Percentiles rank a stretch among this genome's conserved stretches.
Conservation (phyloP, 345 rosid species). For the Aegle marmelos region DNA sequence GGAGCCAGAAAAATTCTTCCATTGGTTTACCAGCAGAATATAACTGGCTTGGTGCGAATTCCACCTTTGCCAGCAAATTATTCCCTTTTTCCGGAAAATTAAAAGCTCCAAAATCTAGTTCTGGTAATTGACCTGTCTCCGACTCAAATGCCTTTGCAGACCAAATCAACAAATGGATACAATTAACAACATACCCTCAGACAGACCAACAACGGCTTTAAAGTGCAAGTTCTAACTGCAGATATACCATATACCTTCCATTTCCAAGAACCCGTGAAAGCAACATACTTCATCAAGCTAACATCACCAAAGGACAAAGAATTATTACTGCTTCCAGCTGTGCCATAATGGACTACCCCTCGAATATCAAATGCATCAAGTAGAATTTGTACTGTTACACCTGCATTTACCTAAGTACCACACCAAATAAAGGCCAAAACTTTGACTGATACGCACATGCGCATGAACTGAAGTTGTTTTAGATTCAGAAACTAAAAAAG, state of each 20-base stretch:
- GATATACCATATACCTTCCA: conserved; percentile 25
- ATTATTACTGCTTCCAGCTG: conserved; percentile 29
- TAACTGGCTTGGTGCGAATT: conserved; percentile 27
- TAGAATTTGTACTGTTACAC: conserved; percentile 30
- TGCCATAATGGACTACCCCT: conserved; percentile 39
- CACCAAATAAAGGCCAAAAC: background rate
- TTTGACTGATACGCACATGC: no score
- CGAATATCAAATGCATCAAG: conserved; percentile 19
- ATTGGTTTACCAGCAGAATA: conserved; percentile 21
- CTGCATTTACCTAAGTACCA: conserved; percentile 25
- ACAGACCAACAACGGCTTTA: background rate
- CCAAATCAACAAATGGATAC: background rate
- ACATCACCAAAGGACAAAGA: conserved; percentile 33
- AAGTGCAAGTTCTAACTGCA: no score
- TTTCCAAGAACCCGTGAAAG: conserved; percentile 34
- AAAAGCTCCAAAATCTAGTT: conserved; percentile 33
- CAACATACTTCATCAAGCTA: conserved; percentile 25
- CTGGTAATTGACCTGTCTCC: conserved; percentile 21
- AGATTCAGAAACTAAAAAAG: no score
- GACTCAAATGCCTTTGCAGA: conserved; percentile 24
- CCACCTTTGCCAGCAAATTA: conserved; percentile 28
- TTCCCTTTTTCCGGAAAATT: conserved; percentile 28
- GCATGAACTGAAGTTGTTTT: background rate
- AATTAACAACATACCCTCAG: background rate
- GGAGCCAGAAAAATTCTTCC: conserved; percentile 36